These are phyloP conservation scores for Bipolaris bicolor DNA, from an alignment of 2,329 filamentous ascomycete species.

Conservation along the genomic window DNA sequence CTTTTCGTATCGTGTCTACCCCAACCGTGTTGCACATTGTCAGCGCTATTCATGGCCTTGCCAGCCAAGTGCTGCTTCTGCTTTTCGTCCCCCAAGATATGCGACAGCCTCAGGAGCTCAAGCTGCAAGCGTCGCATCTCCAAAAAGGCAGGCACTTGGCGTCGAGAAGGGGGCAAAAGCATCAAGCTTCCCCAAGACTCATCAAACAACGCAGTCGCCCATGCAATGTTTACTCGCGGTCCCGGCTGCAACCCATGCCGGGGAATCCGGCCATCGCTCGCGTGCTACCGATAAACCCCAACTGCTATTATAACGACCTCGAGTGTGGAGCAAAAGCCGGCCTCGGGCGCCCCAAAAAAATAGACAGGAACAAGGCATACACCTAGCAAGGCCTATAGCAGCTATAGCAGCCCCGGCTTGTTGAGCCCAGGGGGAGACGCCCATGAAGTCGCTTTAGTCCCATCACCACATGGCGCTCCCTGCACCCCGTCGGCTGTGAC, in stretches of 20 bases:
- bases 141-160: conserved; percentile 34
- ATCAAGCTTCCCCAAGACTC: conserved; percentile 35
- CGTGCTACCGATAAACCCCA: conserved; percentile 1
- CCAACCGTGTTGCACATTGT: neutral
- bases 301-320: no score
- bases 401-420: neutral
- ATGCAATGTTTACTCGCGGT: conserved; percentile 21
- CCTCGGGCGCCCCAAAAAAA: neutral
- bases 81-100: conserved; percentile 15
- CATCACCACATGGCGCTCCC: conserved; percentile 10
- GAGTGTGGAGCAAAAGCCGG: conserved; percentile 1
- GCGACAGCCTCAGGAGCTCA: conserved; percentile 27
- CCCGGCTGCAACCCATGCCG: conserved; percentile 19
- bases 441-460: conserved; percentile 11
- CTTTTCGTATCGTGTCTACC: neutral
- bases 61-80: neutral
- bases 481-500: conserved; percentile 5
- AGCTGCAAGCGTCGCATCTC: conserved; percentile 24
- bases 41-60: neutral
- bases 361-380: no score
- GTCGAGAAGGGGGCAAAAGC: conserved; percentile 26
- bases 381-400: no score
- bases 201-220: conserved; percentile 29
- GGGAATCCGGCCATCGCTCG: conserved; percentile 6
- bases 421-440: conserved; percentile 8